phyloP scores from a whole-genome alignment of 768 basidiomycete species.

The Leccinum arenicola region DNA sequence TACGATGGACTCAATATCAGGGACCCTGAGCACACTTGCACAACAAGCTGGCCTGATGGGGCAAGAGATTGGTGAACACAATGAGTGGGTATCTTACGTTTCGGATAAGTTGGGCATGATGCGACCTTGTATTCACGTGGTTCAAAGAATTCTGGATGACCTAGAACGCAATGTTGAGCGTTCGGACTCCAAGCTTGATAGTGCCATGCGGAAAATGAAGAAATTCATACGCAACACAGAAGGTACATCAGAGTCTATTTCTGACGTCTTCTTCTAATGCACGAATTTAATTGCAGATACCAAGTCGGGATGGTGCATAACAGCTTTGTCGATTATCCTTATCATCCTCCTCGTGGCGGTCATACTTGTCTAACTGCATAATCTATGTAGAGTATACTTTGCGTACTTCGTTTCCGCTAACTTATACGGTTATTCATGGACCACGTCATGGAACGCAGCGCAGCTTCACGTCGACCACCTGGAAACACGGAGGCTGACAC shows the following conservation, averaged over 20 bases:
- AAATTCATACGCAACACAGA: constrained; percentile 86
- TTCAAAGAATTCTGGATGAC: constrained; percentile 72
- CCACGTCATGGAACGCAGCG: background rate
- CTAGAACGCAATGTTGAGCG: constrained; percentile 70
- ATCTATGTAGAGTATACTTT: constrained; percentile 9
- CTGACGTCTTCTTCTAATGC: background rate
- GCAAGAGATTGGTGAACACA: constrained; percentile 86
- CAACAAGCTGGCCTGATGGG: constrained; percentile 96
- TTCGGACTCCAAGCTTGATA: constrained; percentile 61
- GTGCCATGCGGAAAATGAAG: constrained; percentile 66
- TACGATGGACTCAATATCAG: constrained; percentile 83
- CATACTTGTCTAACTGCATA: constrained; percentile 56
- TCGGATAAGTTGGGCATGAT: constrained; percentile 1
- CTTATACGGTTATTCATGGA: constrained; percentile 14
- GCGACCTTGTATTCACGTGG: background rate
- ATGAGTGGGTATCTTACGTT: constrained; percentile 58
- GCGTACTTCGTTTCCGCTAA: constrained; percentile 7
- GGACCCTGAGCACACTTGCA: constrained; percentile 78
- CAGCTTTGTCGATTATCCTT: constrained; percentile 78
- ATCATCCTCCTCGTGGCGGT: constrained; percentile 74
- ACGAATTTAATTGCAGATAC: constrained; percentile 49
- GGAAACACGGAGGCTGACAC: background rate
- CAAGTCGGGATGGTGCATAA: constrained; percentile 88
- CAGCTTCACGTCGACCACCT: background rate
- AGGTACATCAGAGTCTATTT: constrained; percentile 34